Percentiles rank a stretch among this genome's conserved stretches.
Evolutionary conservation across 306 rosid genomes (phyloP).

Genomic region (Urtica urens): DNA sequence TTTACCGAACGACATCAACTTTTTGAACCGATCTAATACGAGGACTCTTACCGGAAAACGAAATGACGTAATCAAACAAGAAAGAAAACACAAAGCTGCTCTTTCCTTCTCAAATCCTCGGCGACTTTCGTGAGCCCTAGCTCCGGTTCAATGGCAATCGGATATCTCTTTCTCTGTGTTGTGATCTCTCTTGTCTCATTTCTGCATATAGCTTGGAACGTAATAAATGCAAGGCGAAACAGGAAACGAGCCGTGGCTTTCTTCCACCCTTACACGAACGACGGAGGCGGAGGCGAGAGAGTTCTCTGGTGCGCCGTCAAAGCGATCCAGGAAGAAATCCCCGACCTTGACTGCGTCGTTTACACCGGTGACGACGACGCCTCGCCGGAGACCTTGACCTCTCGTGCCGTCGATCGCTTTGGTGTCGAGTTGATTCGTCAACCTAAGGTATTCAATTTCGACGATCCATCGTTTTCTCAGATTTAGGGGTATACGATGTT

Average conservation of each 20-base stretch:
- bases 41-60: too few species aligned
- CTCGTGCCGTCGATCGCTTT: constrained; percentile 64
- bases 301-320: constrained; percentile 90
- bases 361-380: constrained; percentile 92
- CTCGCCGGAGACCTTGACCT: constrained; percentile 48
- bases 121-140: background rate
- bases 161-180: constrained; percentile 18
- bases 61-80: too few species aligned
- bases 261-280: constrained; percentile 93
- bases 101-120: background rate
- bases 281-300: constrained; percentile 87
- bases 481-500: too few species aligned
- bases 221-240: constrained; percentile 27
- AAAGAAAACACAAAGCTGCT: too few species aligned
- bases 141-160: constrained; percentile 28
- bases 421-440: constrained; percentile 52
- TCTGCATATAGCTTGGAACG: constrained; percentile 12
- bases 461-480: background rate
- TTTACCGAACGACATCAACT: too few species aligned
- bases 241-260: constrained; percentile 60
- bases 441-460: constrained; percentile 33
- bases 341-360: constrained; percentile 44
- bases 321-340: constrained; percentile 60
- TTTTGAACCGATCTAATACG: too few species aligned
- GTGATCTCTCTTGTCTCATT: constrained; percentile 24